phyloP scores from a whole-genome alignment of 306 rosid genomes.

The Cyamopsis tetragonoloba region DNA sequence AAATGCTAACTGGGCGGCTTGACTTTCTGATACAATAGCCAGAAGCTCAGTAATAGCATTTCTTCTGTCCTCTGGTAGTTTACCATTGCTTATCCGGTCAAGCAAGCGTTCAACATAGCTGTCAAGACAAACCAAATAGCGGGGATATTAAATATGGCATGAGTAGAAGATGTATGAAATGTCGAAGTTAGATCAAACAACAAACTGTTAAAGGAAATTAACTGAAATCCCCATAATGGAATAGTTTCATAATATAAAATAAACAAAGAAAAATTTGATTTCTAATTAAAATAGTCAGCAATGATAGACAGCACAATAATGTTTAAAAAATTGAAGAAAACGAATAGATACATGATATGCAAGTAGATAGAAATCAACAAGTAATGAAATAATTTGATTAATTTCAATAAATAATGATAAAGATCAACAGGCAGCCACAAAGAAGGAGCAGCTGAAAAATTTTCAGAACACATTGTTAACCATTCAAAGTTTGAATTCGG shows the following conservation, averaged over 20 bases:
- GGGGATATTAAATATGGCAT: neutral
- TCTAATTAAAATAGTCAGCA: neutral
- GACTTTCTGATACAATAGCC: constrained; percentile 67
- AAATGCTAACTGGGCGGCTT: constrained; percentile 65
- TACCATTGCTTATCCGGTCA: constrained; percentile 82
- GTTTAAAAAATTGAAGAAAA: neutral
- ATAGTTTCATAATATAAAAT: neutral
- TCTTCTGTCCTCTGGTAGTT: constrained; percentile 78
- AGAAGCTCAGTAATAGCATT: constrained; percentile 74
- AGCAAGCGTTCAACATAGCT: constrained; percentile 81
- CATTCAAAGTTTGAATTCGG: neutral
- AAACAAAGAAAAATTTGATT: neutral
- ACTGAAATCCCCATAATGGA: neutral
- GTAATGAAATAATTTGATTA: neutral
- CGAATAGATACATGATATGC: neutral
- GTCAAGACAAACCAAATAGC: constrained; percentile 4
- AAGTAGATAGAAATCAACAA: neutral
- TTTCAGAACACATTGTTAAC: neutral
- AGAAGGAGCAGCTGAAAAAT: too few species aligned
- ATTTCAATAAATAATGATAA: too few species aligned
- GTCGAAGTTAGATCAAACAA: neutral
- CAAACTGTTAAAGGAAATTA: neutral
- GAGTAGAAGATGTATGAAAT: constrained; percentile 1
- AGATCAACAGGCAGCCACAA: neutral
- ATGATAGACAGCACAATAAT: neutral